These are phyloP conservation scores for Phytophthora cactorum DNA, from an alignment of 352 stramenopile species.

Conservation along the genomic window DNA sequence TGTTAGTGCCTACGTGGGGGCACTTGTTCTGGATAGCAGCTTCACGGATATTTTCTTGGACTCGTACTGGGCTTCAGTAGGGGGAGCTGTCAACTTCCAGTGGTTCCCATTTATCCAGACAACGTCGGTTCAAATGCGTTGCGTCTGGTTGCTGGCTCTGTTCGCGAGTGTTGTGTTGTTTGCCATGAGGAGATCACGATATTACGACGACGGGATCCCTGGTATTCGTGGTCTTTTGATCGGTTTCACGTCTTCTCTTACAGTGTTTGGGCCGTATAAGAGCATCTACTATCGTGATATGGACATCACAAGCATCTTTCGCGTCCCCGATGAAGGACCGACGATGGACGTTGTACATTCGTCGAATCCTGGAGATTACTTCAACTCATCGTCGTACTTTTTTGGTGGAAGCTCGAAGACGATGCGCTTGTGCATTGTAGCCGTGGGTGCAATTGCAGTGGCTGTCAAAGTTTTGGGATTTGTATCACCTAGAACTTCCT, in stretches of 20 bases:
- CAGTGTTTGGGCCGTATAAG: constrained; percentile 46
- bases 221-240: constrained; percentile 45
- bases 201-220: constrained; percentile 23
- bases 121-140: constrained; percentile 52
- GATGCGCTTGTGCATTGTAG: constrained; percentile 17
- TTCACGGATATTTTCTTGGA: constrained; percentile 49
- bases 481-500: constrained; percentile 12
- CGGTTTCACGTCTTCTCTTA: constrained; percentile 42
- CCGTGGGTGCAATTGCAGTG: constrained; percentile 2
- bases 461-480: constrained; percentile 13
- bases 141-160: constrained; percentile 50
- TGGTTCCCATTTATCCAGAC: constrained; percentile 37
- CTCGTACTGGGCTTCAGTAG: constrained; percentile 42
- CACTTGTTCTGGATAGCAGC: constrained; percentile 48
- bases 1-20: constrained; percentile 40
- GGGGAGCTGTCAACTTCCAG: constrained; percentile 25
- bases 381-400: constrained; percentile 29
- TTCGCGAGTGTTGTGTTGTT: constrained; percentile 34
- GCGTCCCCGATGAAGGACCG: constrained; percentile 9
- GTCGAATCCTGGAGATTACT: constrained; percentile 15
- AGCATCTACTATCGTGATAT: constrained; percentile 21
- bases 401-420: constrained; percentile 22
- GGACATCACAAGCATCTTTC: constrained; percentile 24
- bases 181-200: constrained; percentile 9
- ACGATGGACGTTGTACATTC: constrained; percentile 24